These are phyloP conservation scores for Nannochloris sp. DNA, from an alignment of 139 green algal genomes.

Conservation along the genomic window DNA sequence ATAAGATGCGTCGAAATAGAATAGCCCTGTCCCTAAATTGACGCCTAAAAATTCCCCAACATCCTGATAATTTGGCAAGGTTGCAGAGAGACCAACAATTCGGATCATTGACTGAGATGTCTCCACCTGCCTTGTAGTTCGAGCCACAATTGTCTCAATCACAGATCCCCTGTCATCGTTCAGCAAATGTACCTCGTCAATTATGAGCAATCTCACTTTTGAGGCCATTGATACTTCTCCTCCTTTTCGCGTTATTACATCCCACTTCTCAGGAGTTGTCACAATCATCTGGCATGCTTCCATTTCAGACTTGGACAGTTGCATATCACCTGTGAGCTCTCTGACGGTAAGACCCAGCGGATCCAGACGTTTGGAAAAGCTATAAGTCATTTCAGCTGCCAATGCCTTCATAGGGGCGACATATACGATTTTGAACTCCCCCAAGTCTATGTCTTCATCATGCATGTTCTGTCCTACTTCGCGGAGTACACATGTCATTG, in stretches of 20 bases:
- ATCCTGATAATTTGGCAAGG: constrained; percentile 94
- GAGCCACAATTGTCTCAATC: constrained; percentile 94
- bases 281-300: constrained; percentile 97
- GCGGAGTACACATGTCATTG: constrained; percentile 92
- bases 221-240: constrained; percentile 60
- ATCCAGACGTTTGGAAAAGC: constrained; percentile 74
- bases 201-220: constrained; percentile 84
- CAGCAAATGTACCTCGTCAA: constrained; percentile 85
- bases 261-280: constrained; percentile 99
- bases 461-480: constrained; percentile 72
- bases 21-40: constrained; percentile 61
- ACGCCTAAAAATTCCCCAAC: constrained; percentile 88
- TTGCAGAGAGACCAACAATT: constrained; percentile 95
- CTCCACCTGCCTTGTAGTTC: constrained; percentile 91
- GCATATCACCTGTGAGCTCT: constrained; percentile 93
- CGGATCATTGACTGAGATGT: constrained; percentile 94
- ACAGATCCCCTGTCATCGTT: constrained; percentile 95
- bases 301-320: constrained; percentile 92
- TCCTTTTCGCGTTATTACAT: constrained; percentile 98
- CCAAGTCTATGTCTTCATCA: constrained; percentile 53
- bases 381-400: constrained; percentile 74
- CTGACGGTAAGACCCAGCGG: constrained; percentile 70
- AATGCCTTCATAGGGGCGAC: constrained; percentile 98
- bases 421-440: constrained; percentile 87
- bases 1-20: constrained; percentile 93